Percentiles rank a stretch among this genome's conserved stretches.
Evolutionary conservation across 176 grass and related monocot genomes (phyloP).

Genomic region (Oryza australiensis): DNA sequence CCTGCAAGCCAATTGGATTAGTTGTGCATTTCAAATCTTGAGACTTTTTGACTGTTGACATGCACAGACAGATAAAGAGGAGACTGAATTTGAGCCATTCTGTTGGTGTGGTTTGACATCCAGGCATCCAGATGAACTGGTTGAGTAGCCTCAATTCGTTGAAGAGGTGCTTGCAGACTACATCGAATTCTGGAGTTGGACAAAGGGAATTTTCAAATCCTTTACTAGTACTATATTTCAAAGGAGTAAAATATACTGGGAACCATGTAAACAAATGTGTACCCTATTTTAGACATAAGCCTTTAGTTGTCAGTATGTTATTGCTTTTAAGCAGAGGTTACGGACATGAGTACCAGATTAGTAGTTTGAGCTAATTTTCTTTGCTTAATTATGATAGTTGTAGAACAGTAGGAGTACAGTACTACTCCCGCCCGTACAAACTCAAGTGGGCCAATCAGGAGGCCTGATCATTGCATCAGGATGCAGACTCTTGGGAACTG

Average conservation of each 20-base stretch:
- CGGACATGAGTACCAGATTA: background rate
- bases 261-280: background rate
- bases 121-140: conserved; percentile 8
- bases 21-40: background rate
- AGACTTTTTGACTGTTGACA: conserved; percentile 43
- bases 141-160: background rate
- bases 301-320: background rate
- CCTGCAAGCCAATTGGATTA: background rate
- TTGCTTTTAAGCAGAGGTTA: background rate
- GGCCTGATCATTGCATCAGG: conserved; percentile 38
- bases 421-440: background rate
- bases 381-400: background rate
- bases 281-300: background rate
- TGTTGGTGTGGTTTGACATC: conserved; percentile 27
- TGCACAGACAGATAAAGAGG: background rate
- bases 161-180: background rate
- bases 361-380: background rate
- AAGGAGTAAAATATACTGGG: background rate
- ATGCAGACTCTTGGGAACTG: conserved; percentile 16
- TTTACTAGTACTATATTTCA: background rate
- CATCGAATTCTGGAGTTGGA: background rate
- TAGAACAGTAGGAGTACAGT: background rate
- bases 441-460: conserved; percentile 1
- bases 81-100: conserved; percentile 11
- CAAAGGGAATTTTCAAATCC: background rate